Conservation (phyloP, 305 asterid genomes). For the Petunia hybrid region DNA sequence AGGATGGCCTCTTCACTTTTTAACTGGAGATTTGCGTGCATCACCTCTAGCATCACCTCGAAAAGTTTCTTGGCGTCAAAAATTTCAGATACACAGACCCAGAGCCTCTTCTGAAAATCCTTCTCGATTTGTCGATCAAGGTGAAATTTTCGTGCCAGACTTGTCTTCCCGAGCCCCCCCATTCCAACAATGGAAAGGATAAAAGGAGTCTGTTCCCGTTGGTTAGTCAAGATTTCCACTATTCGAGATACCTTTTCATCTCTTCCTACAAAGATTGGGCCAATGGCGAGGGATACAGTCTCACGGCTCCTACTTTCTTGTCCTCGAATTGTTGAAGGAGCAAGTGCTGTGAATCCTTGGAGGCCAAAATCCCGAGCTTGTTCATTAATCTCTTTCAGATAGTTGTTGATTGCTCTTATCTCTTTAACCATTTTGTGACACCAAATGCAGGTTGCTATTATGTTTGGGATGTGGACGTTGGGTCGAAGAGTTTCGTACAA, state of each 20-base stretch:
- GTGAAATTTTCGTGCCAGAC: not conserved
- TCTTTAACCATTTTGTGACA: not conserved
- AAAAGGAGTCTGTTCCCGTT: not conserved
- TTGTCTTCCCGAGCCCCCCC: not conserved
- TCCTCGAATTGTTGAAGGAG: too few species aligned
- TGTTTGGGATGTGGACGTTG: too few species aligned
- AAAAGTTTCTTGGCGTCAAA: not conserved
- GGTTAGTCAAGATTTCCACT: not conserved
- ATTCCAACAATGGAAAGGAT: not conserved
- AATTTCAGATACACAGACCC: not conserved
- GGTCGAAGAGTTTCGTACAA: not conserved
- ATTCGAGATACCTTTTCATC: not conserved
- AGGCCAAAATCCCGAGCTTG: not conserved
- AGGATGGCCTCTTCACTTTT: not conserved
- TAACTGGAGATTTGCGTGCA: not conserved
- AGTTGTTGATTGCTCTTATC: not conserved
- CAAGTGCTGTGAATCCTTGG: too few species aligned
- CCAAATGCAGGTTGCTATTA: too few species aligned
- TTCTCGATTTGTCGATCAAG: not conserved
- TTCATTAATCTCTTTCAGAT: not conserved
- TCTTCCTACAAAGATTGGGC: not conserved
- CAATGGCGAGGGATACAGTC: not conserved
- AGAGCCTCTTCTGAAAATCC: not conserved
- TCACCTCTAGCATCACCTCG: not conserved
- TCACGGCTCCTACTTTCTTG: too few species aligned